phyloP scores from a whole-genome alignment of 768 basidiomycete genomes.

The Leccinum fibrillosum region DNA sequence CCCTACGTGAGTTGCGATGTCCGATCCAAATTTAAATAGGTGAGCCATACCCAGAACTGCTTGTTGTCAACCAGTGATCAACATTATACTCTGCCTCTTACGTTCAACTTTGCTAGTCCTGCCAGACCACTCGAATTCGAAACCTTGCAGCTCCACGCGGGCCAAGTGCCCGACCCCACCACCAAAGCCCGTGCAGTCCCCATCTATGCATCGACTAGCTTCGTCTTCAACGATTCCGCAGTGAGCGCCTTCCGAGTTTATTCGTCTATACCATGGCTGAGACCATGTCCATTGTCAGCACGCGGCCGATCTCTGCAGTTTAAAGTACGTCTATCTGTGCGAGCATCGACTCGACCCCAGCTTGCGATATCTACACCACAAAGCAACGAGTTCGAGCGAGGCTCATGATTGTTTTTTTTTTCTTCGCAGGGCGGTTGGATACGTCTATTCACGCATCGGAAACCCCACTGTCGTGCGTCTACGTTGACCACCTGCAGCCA shows the following conservation, averaged over 20 bases:
- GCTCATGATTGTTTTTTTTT: background rate
- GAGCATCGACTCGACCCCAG: background rate
- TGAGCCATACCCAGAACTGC: background rate
- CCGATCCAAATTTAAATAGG: conserved; percentile 19
- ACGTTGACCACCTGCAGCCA: no score
- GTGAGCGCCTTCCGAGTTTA: conserved; percentile 23
- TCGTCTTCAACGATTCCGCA: conserved; percentile 53
- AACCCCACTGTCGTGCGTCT: conserved; percentile 34
- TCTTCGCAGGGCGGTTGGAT: conserved; percentile 36
- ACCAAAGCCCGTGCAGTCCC: conserved; percentile 63
- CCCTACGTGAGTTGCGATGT: conserved; percentile 12
- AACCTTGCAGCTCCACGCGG: conserved; percentile 62
- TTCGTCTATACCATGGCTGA: background rate
- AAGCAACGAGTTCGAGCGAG: background rate
- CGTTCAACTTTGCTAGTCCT: no score
- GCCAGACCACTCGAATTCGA: conserved; percentile 50
- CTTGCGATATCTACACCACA: background rate
- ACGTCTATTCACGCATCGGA: conserved; percentile 53
- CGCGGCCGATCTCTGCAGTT: conserved; percentile 51
- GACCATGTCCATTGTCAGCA: conserved; percentile 32
- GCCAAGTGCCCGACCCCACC: conserved; percentile 47
- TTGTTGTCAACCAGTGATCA: no score
- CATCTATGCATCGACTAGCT: conserved; percentile 57
- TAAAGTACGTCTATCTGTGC: conserved; percentile 28
- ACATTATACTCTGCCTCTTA: no score